Conservation (phyloP, 345 rosid species). For the Hevea brasiliensis region DNA sequence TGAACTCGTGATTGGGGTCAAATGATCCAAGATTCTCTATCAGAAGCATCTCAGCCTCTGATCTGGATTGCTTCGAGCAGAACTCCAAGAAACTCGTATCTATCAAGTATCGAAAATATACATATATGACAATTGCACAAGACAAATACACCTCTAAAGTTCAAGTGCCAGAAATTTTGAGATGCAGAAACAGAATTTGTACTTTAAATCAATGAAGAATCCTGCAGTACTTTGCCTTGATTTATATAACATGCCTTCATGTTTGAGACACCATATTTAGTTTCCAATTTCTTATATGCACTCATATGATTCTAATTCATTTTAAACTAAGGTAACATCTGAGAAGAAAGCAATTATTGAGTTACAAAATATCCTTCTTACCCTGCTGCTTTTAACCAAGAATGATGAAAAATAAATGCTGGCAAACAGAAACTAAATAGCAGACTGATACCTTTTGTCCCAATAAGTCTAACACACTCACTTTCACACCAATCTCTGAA, state of each 20-base stretch:
- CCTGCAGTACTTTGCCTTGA: neutral
- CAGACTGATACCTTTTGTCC: slow-evolving; percentile 63
- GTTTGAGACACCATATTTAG: neutral
- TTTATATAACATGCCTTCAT: neutral
- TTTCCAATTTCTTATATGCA: neutral
- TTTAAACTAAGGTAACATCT: neutral
- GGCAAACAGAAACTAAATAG: neutral
- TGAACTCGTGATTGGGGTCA: slow-evolving; percentile 78
- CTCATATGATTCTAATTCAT: neutral
- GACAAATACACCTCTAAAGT: too few species aligned
- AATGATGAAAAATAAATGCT: neutral
- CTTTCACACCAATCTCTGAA: slow-evolving; percentile 93
- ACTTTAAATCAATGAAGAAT: neutral
- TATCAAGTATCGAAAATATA: slow-evolving; percentile 10
- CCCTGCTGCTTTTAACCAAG: neutral
- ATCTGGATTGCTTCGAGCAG: slow-evolving; percentile 85
- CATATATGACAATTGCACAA: neutral
- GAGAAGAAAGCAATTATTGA: neutral
- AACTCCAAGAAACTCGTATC: slow-evolving; percentile 91
- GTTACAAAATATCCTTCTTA: neutral
- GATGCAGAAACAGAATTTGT: neutral
- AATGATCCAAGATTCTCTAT: slow-evolving; percentile 67
- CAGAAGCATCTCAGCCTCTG: slow-evolving; percentile 84
- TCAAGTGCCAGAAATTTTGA: neutral
- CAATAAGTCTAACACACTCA: slow-evolving; percentile 84